A percentile compares a stretch with the other conserved stretches of the same genome.
phyloP scores from a whole-genome alignment of 78 protist species.

The Paulinella micropora region DNA sequence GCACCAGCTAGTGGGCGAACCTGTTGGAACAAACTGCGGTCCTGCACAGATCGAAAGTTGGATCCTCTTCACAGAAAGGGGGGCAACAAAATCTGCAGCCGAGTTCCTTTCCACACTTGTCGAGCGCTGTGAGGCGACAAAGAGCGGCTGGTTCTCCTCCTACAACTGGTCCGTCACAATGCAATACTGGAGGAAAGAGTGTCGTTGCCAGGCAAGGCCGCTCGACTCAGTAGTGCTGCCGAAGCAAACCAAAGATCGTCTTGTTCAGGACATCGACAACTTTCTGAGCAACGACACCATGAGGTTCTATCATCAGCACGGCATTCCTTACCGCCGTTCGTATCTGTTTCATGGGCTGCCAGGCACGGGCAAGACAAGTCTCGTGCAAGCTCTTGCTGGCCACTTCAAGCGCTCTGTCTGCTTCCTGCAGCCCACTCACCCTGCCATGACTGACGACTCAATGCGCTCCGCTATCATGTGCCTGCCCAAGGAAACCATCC shows the following conservation, averaged over 20 bases:
- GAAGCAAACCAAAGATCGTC: background rate
- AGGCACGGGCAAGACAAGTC: conserved; percentile 27
- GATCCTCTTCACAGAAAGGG: background rate
- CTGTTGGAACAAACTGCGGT: background rate
- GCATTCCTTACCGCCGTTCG: conserved; percentile 25
- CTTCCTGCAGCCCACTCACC: background rate
- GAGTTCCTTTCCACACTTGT: background rate
- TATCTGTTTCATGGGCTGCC: conserved; percentile 22
- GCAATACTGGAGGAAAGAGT: background rate
- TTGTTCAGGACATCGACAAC: conserved; percentile 1
- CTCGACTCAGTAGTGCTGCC: background rate
- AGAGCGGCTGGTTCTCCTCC: background rate
- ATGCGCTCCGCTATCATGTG: background rate
- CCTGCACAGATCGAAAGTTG: background rate
- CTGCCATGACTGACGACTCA: conserved; percentile 13
- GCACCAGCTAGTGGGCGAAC: background rate
- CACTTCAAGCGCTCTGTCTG: background rate
- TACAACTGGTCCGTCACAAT: background rate
- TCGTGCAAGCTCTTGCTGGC: conserved; percentile 23
- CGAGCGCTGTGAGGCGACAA: background rate
- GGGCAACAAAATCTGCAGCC: background rate
- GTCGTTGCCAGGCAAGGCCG: background rate
- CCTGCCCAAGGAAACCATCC: background rate
- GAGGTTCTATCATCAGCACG: conserved; percentile 13
- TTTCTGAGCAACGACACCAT: background rate